Base-by-base conservation (phyloP, 2,329 filamentous ascomycete species). In the Leptographium flavum region DNA sequence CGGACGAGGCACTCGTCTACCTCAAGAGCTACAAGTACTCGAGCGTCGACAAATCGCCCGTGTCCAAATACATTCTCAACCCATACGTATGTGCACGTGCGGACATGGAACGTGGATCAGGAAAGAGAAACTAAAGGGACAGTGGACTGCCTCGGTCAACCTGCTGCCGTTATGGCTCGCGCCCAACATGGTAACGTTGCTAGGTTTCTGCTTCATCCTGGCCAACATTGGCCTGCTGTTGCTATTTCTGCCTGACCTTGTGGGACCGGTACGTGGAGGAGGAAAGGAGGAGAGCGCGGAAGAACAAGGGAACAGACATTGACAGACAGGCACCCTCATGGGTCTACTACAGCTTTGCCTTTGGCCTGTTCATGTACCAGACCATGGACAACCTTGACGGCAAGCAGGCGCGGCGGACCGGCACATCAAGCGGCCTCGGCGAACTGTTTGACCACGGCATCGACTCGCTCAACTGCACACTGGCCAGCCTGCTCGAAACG, bases 361-460 rank as follows among this genome's bases (percentile, higher is more conserved):
- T 94, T 53, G 92, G 92, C 35, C 74, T 98, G 48, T 98, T 94
- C 82, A 92, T 94, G 85, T 94, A 96, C 65, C 93, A 92, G 55
- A 98, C 92, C 14, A 88, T 98, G 82, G 92, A 98, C 69, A 98
- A 98, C 62, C 83, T 96, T 52, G 92, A 98, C 63, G 92, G 92
- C 55, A 98, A 98, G 67, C 92, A 98, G 68, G 92, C 92, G 47
- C 76, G 92, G 52, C 76, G 92, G 57, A 98, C 92, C 4, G 88
- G 90, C 44, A 95, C 90, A 4, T 96, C 90, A 27, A 95, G 87
- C 60, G 87, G 87, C 1, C 73, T 98, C 23, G 92, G 92, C 54
- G 92, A 98, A 65, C 78, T 98, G 14, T 98, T 98, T 65, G 92
- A 98, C 65, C 92, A 98, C 66, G 92, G 92, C 53, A 96, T 98